Percentiles rank a stretch among this genome's conserved stretches.
phyloP scores from a whole-genome alignment of 2,329 filamentous ascomycete species.

The Cladosporium sp. region DNA sequence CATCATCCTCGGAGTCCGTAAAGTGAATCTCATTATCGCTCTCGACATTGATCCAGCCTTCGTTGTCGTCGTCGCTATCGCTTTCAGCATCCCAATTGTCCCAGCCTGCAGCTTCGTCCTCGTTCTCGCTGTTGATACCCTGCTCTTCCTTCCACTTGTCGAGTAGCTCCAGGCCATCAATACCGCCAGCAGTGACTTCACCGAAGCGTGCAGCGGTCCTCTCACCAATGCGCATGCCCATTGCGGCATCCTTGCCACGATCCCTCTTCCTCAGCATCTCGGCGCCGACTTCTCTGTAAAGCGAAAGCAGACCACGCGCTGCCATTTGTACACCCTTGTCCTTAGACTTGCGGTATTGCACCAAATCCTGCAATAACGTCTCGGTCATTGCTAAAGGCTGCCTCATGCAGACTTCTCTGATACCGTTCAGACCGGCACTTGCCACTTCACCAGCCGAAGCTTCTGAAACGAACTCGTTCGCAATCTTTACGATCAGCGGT shows the following conservation, averaged over 20 bases:
- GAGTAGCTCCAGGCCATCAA: constrained; percentile 87
- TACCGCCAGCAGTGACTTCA: constrained; percentile 72
- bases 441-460: constrained; percentile 87
- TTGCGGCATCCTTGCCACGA: constrained; percentile 83
- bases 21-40: constrained; percentile 68
- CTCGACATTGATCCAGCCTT: constrained; percentile 88
- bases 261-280: constrained; percentile 86
- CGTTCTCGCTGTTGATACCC: constrained; percentile 55
- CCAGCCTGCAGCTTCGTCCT: constrained; percentile 52
- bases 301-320: constrained; percentile 80
- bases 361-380: constrained; percentile 89
- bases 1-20: constrained; percentile 68
- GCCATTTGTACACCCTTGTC: constrained; percentile 99
- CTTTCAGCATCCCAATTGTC: constrained; percentile 60
- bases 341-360: constrained; percentile 94
- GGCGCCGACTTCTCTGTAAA: constrained; percentile 88
- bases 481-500: constrained; percentile 88
- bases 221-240: constrained; percentile 73
- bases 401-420: constrained; percentile 86
- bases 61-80: constrained; percentile 65
- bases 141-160: constrained; percentile 94
- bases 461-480: constrained; percentile 97
- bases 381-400: constrained; percentile 97
- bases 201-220: constrained; percentile 75
- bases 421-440: constrained; percentile 87